Base-by-base conservation (phyloP, 192 early-diverging fungal genomes). In the Martensiomyces pterosporus region DNA sequence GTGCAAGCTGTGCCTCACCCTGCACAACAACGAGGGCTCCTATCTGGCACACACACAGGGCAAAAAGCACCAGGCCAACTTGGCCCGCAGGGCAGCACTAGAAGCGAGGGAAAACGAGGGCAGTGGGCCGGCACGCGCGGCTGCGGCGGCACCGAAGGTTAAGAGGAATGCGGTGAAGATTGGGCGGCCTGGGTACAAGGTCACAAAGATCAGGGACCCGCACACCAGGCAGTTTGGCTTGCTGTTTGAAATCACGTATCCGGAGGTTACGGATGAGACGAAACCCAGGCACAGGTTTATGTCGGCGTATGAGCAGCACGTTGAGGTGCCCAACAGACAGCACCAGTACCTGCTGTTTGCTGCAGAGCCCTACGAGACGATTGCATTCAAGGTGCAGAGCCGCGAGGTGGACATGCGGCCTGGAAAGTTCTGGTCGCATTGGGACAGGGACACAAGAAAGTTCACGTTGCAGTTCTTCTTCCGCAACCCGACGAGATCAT, bases 1-100 rank as follows among this genome's bases (percentile, higher is more conserved):
- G 52, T 90, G 88, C 67, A 88, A 87, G 64, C 74, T 90, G 12
- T 91, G 89, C 58, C 61, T 91, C 21, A 91, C 89, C 5, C 72
- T 90, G 12, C 89, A 91, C 66, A 90, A 80, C 42, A 90, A 95
- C 60, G 95, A 98, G 55, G 95, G 93, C 2, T 88, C 86, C 1
- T 98, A 98, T 63, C 75, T 98, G 15, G 91, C 93, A 2, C 95
- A 98, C 52, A 97, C 95, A 7, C 95, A 97, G 71, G 95, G 93
- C 47, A 98, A 98, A 55, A 98, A 97, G 76, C 95, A 98, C 78
- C 91, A 93, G 50, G 87, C 90, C 13, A 98, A 98, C 41, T 56
- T 98, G 44, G 90, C 87, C 10, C 79, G 93, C 16, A 76, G 95
- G 9, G 91, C 88, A 1, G 91, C 92, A 12, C 81, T 83, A 34